A percentile compares a stretch with the other conserved stretches of the same genome.
Evolutionary conservation across 345 rosid species (phyloP).

Genomic region (Populus tremula): DNA sequence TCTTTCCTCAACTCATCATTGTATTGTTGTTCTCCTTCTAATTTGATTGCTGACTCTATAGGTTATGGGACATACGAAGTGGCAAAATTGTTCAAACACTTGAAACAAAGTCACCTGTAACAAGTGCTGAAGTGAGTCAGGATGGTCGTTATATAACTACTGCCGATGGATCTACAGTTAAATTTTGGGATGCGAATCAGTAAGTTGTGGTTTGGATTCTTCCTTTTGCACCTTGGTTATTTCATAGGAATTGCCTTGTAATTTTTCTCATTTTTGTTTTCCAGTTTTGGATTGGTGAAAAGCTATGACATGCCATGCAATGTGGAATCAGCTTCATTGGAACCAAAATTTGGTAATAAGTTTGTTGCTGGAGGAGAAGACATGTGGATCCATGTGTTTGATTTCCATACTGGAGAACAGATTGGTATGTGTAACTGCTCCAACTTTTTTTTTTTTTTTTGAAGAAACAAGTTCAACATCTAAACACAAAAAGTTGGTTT

Average conservation of each 20-base stretch:
- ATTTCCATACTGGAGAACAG: conserved; percentile 81
- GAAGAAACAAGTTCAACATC: neutral
- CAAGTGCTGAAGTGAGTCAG: conserved; percentile 93
- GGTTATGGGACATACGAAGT: conserved; percentile 93
- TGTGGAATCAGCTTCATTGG: conserved; percentile 75
- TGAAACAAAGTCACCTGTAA: conserved; percentile 80
- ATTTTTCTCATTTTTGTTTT: conserved; percentile 9
- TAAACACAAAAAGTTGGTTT: neutral
- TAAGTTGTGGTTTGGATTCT: conserved; percentile 38
- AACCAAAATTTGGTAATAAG: conserved; percentile 74
- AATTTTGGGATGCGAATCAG: conserved; percentile 99
- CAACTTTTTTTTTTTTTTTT: neutral
- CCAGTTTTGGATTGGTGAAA: conserved; percentile 86
- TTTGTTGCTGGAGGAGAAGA: conserved; percentile 91
- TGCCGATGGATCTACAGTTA: conserved; percentile 85
- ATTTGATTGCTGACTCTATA: conserved; percentile 22
- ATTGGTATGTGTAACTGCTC: conserved; percentile 40
- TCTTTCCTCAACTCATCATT: neutral
- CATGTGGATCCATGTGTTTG: conserved; percentile 77
- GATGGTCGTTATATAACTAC: conserved; percentile 93
- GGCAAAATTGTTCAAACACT: conserved; percentile 78
- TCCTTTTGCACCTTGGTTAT: neutral
- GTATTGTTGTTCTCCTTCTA: neutral
- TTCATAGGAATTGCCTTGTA: neutral
- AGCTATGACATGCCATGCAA: conserved; percentile 86